Evolutionary conservation across 345 rosid genomes (phyloP), one percentile per base, ranked within the genome.

Genomic region (Balakata baccata): DNA sequence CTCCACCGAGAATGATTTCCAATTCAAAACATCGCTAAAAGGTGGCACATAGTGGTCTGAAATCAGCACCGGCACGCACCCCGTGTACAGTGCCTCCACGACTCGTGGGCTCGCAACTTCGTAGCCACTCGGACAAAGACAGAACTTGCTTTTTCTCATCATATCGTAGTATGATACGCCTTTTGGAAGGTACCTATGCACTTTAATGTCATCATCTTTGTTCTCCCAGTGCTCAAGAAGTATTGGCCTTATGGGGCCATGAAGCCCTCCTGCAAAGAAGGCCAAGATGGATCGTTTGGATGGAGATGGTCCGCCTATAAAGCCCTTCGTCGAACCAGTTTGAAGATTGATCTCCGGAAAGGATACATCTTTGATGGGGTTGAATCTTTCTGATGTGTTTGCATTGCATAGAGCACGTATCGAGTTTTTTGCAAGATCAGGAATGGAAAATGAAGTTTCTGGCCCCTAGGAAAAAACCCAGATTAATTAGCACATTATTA

Each of bases 181-280:
- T 75, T 72, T 86, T 0, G 95, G 97, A 41, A 94, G 92, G 86
- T 92, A 92, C 51, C 77, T 82, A 68, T 90, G 86, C 1, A 94
- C 89, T 71, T 75, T 78, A 16, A 94, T 72, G 57, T 92, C 93
- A 3, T 87, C 76, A 16, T 92, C 97, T 75, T 89, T 90, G 78
- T 78, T 74, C 75, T 92, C 94, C 98, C 98, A 92, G 54, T 95
- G 96, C 63, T 90, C 71, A 3, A 95, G 97, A 4, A 95, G 85
- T 46, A 94, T 65, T 0, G 98, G 92, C 57, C 98, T 85, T 20
- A 94, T 86, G 3, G 97, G 95, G 66, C 98, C 98, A n/a, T 94
- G 98, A 68, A 94, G 86, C 13, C 96, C 97, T 51, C 97, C 96
- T 0, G 98, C 98, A 23, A 92, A 94, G 89, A 94, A 94, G 51